Conservation (phyloP, 164 flowering plant species). For the Santalum album region DNA sequence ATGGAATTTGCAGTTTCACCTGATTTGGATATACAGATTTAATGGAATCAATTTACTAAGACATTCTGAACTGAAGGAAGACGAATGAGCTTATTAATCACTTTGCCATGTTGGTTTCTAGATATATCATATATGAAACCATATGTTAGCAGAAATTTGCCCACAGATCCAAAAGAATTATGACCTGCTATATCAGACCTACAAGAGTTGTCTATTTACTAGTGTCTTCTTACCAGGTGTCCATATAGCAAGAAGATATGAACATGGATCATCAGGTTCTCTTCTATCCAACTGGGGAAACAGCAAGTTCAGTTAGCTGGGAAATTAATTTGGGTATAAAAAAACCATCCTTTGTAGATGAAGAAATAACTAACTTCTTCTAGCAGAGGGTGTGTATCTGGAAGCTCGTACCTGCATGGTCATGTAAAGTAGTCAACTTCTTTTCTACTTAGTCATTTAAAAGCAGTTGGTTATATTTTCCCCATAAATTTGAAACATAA, state of each 20-base stretch:
- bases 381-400: conserved; percentile 87
- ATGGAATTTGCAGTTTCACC: conserved; percentile 90
- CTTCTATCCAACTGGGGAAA: conserved; percentile 58
- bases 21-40: conserved; percentile 13
- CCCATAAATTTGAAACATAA: too few species aligned
- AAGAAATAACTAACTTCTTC: conserved; percentile 52
- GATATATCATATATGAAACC: too few species aligned
- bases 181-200: too few species aligned
- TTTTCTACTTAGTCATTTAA: too few species aligned
- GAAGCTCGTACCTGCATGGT: conserved; percentile 86
- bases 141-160: too few species aligned
- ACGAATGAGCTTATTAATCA: background rate
- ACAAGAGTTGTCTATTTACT: too few species aligned
- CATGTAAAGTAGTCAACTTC: conserved; percentile 10
- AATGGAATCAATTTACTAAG: background rate
- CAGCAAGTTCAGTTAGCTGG: conserved; percentile 2
- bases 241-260: conserved; percentile 98
- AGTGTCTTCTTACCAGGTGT: conserved; percentile 61
- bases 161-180: too few species aligned
- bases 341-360: background rate
- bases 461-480: too few species aligned
- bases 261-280: conserved; percentile 78
- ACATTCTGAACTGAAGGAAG: background rate
- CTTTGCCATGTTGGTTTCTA: too few species aligned
- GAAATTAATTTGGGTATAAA: background rate